Evolutionary conservation across 306 rosid genomes (phyloP), one percentile per base, ranked within the genome.

Genomic region (Fragaria vesca): DNA sequence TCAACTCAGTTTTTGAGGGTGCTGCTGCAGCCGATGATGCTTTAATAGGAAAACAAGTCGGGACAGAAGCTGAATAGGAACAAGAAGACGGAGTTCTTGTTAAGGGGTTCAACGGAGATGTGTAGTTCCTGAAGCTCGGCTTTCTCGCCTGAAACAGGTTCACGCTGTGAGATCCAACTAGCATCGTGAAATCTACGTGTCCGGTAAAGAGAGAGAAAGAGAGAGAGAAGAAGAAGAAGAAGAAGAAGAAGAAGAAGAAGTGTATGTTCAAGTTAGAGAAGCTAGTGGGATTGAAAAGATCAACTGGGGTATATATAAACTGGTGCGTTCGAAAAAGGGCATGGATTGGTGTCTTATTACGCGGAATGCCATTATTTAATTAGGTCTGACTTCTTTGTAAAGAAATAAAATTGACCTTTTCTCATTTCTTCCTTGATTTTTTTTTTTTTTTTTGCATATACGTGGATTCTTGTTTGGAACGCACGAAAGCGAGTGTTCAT

Each of bases 51-150:
- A 43, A 12, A 4, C 75, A 66, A 4, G 76, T 78, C 10, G 77
- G 2, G 4, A 21, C 30, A 26, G 50, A 55, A 11, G 82, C 75
- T 36, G 90, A 48, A 20, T 72, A 76, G 28, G 83, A 62, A 30
- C 81, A 65, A 17, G 83, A 12, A 4, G 78, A 45, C 2, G 79
- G 30, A 8, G 87, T 77, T 75, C 80, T 82, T 6, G 45, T 3
- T 16, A 52, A 72, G 1, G 90, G 96, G 68, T 92, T 88, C n/a
- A 89, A 76, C 1, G 83, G 91, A 8, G 98, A 87, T 40, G 73
- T 52, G 58, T 86, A 81, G 72, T 80, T 78, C 63, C 86, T 75
- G 79, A 90, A 89, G 80, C 90, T 86, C 2, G 90, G 77, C 0
- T 87, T 84, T 63, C 89, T 68, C 5, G 85, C 74, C 54, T 81